Evolutionary conservation across 495 filamentous ascomycete genomes (phyloP).

Genomic region (Arthonia radiata): DNA sequence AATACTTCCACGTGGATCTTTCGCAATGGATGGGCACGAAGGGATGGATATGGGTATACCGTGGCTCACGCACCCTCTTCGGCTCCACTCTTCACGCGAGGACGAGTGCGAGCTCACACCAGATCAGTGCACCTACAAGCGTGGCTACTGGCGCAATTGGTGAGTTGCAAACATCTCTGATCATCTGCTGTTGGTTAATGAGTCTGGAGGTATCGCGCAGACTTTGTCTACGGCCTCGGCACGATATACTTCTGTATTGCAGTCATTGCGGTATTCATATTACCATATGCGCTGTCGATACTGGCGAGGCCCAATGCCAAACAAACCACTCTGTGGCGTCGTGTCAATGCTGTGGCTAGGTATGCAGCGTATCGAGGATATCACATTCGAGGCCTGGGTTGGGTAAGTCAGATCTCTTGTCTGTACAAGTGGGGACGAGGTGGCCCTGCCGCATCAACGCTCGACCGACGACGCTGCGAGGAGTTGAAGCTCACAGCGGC

Average conservation of each 20-base stretch:
- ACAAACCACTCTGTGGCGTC: conserved; percentile 7
- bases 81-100: conserved; percentile 19
- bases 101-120: conserved; percentile 21
- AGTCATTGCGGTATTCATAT: conserved; percentile 20
- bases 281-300: conserved; percentile 12
- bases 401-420: no score
- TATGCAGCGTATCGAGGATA: conserved; percentile 20
- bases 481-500: no score
- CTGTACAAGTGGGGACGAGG: no score
- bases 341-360: conserved; percentile 9
- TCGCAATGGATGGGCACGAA: no score
- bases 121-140: conserved; percentile 22
- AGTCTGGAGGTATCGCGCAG: conserved; percentile 23
- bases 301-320: conserved; percentile 1
- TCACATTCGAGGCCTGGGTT: conserved; percentile 9
- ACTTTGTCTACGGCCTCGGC: conserved; percentile 23
- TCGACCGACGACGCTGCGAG: no score
- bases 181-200: background rate
- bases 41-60: conserved; percentile 17
- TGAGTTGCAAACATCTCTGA: conserved; percentile 4
- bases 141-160: conserved; percentile 24
- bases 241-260: conserved; percentile 25
- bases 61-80: no score
- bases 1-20: no score
- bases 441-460: no score